Base-by-base conservation (phyloP, 2,329 filamentous ascomycete genomes). In the Pyrenochaeta sp. region DNA sequence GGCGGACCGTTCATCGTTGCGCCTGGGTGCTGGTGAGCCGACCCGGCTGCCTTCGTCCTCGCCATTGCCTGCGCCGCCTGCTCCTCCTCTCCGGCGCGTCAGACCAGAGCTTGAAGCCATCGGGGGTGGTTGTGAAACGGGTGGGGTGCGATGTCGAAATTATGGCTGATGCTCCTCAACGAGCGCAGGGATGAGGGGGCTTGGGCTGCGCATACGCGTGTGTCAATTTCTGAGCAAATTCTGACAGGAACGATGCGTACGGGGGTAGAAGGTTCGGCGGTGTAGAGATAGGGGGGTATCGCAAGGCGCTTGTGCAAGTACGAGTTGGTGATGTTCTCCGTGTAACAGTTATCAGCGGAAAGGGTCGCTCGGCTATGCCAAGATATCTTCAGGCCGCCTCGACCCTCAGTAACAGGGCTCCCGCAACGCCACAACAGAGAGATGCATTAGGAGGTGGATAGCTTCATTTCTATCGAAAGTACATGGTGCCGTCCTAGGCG, bases 91-190 rank as follows among this genome's bases (percentile, higher is more conserved):
- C 73, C 88, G 82, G 77, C 89, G 83, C 76, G 82, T 90, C 83
- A 84, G 85, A 83, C 85, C 91, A 83, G 81, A 90, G 84, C 82
- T 90, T 83, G 84, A 82, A 78, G 85, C 83, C 86, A 89, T 89
- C 48, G 45, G 53, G 60, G 63, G 63, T 66, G 62, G 63, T 64
- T 63, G 69, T 67, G 58, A 54, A 63, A 56, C 56, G 55, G 56
- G 65, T 56, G 66, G 61, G 62, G 67, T 63, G 64, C 58, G 61
- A 68, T 60, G 61, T 66, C 63, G 66, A 59, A 67, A 66, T 68
- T 68, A 66, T 63, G 64, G 66, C 60, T 58, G 67, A 61, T 61
- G 68, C 68, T 73, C 63, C 58, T 66, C 60, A 61, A 60, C 49
- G 67, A 67, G 66, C 64, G 64, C 69, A 71, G 70, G 71, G 71